A percentile compares a stretch with the other conserved stretches of the same genome.
Evolutionary conservation across 228 moss, liverwort and hornwort species (phyloP).

Genomic region (Sphagnum magellanicum): DNA sequence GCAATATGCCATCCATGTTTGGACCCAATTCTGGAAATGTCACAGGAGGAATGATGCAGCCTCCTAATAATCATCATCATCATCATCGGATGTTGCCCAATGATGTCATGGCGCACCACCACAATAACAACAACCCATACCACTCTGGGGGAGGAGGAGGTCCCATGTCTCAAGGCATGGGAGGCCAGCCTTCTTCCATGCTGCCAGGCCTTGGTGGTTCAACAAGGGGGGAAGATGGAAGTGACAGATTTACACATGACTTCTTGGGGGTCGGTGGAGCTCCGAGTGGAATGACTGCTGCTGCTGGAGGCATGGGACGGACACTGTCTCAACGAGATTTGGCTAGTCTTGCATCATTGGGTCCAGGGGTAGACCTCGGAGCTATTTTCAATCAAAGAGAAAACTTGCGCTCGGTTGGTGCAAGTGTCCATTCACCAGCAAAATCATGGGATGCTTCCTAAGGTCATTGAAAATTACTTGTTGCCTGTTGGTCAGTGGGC

Average conservation of each 20-base stretch:
- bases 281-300: slow-evolving; percentile 39
- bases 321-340: slow-evolving; percentile 81
- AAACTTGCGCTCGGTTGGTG: slow-evolving; percentile 72
- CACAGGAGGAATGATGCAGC: slow-evolving; percentile 41
- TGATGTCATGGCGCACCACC: slow-evolving; percentile 33
- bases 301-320: slow-evolving; percentile 75
- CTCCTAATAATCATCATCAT: slow-evolving; percentile 35
- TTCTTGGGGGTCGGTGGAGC: slow-evolving; percentile 97
- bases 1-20: slow-evolving; percentile 56
- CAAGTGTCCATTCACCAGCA: slow-evolving; percentile 84
- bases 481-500: slow-evolving; percentile 20
- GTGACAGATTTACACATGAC: slow-evolving; percentile 92
- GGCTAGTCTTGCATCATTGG: slow-evolving; percentile 69
- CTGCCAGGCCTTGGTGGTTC: slow-evolving; percentile 57
- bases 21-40: slow-evolving; percentile 45
- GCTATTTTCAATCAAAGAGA: slow-evolving; percentile 72
- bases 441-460: slow-evolving; percentile 91
- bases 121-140: neutral
- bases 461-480: slow-evolving; percentile 18
- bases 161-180: slow-evolving; percentile 68
- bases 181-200: slow-evolving; percentile 39
- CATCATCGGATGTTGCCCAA: slow-evolving; percentile 22
- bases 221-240: slow-evolving; percentile 79
- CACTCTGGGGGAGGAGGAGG: slow-evolving; percentile 16
- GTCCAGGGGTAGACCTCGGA: slow-evolving; percentile 83